phyloP scores from a whole-genome alignment of 2,329 filamentous ascomycete species.

The Claviceps purpurea region DNA sequence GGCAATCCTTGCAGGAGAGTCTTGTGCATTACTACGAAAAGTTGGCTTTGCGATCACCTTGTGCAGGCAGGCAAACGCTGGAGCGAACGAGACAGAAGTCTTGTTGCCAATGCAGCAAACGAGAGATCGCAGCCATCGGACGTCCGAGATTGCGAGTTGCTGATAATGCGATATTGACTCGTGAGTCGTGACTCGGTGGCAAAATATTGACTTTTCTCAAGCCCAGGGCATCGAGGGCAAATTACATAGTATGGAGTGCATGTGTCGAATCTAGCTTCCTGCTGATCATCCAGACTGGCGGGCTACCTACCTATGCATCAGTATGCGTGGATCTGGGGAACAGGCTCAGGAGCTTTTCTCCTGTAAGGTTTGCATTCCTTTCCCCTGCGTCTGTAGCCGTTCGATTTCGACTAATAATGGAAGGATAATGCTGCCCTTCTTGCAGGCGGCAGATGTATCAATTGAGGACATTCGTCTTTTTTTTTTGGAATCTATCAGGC shows the following conservation, averaged over 20 bases:
- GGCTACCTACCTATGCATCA: background rate
- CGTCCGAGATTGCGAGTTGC: slow-evolving; percentile 1
- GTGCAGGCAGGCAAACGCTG: no score
- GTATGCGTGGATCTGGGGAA: background rate
- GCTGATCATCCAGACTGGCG: background rate
- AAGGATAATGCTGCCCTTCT: background rate
- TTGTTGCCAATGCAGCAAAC: background rate
- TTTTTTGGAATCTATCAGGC: background rate
- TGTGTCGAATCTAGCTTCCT: slow-evolving; percentile 2
- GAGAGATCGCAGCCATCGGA: background rate
- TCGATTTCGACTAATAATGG: background rate
- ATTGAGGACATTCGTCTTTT: background rate
- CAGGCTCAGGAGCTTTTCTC: background rate
- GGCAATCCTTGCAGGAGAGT: no score
- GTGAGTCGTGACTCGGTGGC: slow-evolving; percentile 2
- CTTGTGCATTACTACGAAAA: no score
- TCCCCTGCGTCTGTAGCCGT: background rate
- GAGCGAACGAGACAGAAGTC: background rate
- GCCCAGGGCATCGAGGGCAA: slow-evolving; percentile 2
- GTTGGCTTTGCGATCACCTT: background rate
- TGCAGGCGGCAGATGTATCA: no score
- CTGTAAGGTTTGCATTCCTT: background rate
- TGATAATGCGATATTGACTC: slow-evolving; percentile 3
- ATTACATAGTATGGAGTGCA: background rate
- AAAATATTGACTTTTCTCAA: background rate